Base-by-base conservation (phyloP, 352 stramenopile species). In the Phytophthora europaea region DNA sequence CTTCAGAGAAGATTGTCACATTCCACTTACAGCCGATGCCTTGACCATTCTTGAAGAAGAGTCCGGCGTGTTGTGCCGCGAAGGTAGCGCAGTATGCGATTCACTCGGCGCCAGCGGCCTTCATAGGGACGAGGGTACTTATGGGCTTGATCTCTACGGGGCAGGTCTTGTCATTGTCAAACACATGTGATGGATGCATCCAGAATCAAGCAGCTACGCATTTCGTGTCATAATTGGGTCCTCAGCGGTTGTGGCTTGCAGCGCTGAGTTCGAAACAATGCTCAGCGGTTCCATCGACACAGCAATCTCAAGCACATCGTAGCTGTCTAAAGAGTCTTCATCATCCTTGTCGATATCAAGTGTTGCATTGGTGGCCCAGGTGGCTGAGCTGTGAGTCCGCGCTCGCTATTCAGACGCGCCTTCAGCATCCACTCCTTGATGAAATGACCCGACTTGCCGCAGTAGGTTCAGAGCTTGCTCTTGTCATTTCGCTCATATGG, bases 171-270 rank as follows among this genome's bases (percentile, higher is more conserved):
- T 59, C 53, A 62, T n/a, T n/a, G n/a, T n/a, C n/a, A 58, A 59
- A n/a, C 43, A 64, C 45, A 52, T 64, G 45, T 63, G 55, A 18
- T 64, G 43, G 12, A 54, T 64, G 33, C 63, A 64, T 3, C 62
- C 62, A 0, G 62, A 69, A 9, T 69, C 50, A 20, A 65, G 58
- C 1, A 65, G n/a, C 58, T 45, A 65, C 4, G 16, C 58, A 16
- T 33, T 18, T 3, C 40, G 23, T 20, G 57, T 3, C 50, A 54
- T 60, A 9, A 34, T 54, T 22, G 61, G 3, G 26, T 61, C 61
- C 1, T 60, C 34, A 1, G 10, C n/a, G 2, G 48, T n/a, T 1
- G 59, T 40, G 0, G 34, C 61, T 8, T 60, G 34, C 50, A 61
- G 22, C 12, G 20, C 61, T 1, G 61, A 33, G n/a, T 40, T 50